Base-by-base conservation (phyloP, 495 filamentous ascomycete species). In the Patellaria atrata region DNA sequence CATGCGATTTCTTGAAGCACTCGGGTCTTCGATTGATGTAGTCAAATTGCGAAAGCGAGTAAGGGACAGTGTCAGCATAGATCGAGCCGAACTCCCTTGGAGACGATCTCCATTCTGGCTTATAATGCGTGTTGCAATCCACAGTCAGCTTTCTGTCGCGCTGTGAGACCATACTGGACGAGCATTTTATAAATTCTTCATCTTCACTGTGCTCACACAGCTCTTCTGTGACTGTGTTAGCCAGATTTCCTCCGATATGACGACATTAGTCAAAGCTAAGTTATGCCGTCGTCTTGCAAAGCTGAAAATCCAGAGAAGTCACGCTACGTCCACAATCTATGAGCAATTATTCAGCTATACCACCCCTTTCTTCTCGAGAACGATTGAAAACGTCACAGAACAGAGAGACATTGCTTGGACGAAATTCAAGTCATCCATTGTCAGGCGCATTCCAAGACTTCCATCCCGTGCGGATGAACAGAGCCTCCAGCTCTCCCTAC, bases 271-370 rank as follows among this genome's bases (percentile, higher is more conserved):
- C 1, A 65, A 53, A 27, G 36, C 60, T 20, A 75, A 75, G 35
- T 51, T 77, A 9, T 69, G 65, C 34, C 65, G 73, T 22, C 69
- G 73, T 10, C 48, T 75, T 22, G 65, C 59, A 6, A 75, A 77
- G 45, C 24, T 75, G 9, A 63, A 73, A 23, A 36, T 42, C 11
- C 55, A 66, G n/a, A 56, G 45, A 14, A 30, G 27, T 17, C 15
- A 27, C 11, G 26, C 24, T 12, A 12, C 31, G 4, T 2, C 41
- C 5, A 14, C 33, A 27, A 19, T 32, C 1, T 53, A 51, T 34
- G 22, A 33, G 0, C 12, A 37, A 3, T 33, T 60, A 6, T 50
- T 58, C 20, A 17, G 6, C 16, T 5, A 19, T 1, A 15, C 52
- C 25, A 41, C 35, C 4, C 43, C 47, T 20, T 13, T 48, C 22